Conservation (phyloP, 2,329 filamentous ascomycete genomes). For the Botrytis paeoniae region DNA sequence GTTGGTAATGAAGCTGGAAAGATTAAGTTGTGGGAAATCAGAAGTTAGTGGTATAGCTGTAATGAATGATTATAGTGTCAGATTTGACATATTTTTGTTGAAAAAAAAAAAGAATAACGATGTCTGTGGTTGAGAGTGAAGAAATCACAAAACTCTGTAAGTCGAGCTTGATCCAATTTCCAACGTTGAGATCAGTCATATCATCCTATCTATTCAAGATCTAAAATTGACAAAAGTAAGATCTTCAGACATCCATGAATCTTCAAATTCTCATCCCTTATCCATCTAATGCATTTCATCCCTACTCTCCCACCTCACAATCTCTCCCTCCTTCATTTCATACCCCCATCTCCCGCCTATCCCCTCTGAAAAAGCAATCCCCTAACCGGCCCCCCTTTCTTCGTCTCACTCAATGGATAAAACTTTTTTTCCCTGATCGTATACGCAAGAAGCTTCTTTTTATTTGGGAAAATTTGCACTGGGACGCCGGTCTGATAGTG, state of each 20-base stretch:
- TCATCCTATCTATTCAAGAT: neutral
- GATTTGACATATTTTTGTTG: neutral
- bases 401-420: neutral
- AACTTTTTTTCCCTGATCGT: neutral
- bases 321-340: neutral
- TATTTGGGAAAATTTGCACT: neutral
- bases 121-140: neutral
- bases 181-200: neutral
- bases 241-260: neutral
- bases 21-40: constrained; percentile 87
- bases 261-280: neutral
- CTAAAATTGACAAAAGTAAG: neutral
- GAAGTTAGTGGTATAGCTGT: constrained; percentile 47
- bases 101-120: neutral
- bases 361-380: neutral
- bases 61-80: constrained; percentile 9
- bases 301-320: neutral
- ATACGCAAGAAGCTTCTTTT: neutral
- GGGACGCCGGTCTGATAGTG: too few relatives aligned
- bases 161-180: neutral
- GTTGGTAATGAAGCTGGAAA: constrained; percentile 88
- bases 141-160: neutral
- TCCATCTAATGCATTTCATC: neutral
- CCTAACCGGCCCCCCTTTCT: neutral
- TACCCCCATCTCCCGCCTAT: neutral